A percentile compares a stretch with the other conserved stretches of the same genome.
These are phyloP conservation scores for Termitomyces sp. DNA, from an alignment of 768 basidiomycete genomes.

Conservation along the genomic window DNA sequence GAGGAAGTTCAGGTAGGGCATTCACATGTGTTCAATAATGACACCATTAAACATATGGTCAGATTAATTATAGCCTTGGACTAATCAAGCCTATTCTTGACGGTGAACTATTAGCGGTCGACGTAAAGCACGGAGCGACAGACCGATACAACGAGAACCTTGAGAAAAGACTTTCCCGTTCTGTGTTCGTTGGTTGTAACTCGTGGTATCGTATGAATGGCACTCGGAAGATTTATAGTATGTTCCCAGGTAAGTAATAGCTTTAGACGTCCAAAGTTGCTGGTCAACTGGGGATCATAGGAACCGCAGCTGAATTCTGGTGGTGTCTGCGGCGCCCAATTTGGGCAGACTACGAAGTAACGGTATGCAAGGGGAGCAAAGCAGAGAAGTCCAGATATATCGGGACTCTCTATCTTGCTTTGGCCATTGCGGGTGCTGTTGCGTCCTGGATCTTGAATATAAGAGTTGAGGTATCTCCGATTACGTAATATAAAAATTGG, in stretches of 20 bases:
- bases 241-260: slow-evolving; percentile 33
- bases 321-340: neutral
- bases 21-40: neutral
- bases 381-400: neutral
- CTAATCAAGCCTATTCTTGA: slow-evolving; percentile 21
- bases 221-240: slow-evolving; percentile 31
- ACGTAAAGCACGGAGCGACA: slow-evolving; percentile 17
- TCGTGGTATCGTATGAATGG: slow-evolving; percentile 39
- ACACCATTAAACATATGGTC: neutral
- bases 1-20: slow-evolving; percentile 39
- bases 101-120: slow-evolving; percentile 11
- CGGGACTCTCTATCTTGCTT: neutral
- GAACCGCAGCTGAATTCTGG: neutral
- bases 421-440: neutral
- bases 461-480: too few species aligned
- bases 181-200: slow-evolving; percentile 27
- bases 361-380: neutral
- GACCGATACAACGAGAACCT: slow-evolving; percentile 19
- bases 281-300: neutral
- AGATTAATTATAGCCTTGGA: slow-evolving; percentile 39
- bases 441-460: neutral
- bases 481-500: neutral
- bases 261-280: neutral
- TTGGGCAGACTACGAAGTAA: neutral
- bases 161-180: slow-evolving; percentile 16